Evolutionary conservation across 2,329 filamentous ascomycete genomes (phyloP), one percentile per base, ranked within the genome.

Genomic region (Penicillium griseofulvum): DNA sequence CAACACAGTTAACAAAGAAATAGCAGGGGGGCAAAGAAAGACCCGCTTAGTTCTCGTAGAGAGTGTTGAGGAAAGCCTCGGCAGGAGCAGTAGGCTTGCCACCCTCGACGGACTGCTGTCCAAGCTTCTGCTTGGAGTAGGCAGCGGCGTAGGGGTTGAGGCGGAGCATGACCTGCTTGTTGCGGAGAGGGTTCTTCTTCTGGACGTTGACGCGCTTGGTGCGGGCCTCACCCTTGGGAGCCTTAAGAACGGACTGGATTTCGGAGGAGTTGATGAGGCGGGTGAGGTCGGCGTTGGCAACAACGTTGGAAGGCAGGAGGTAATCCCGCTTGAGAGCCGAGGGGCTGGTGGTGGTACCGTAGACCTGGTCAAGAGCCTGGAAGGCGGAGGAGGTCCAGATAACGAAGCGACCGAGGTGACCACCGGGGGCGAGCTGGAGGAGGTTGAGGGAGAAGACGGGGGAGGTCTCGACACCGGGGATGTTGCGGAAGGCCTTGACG

Each of bases 101-200:
- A 55, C 76, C 72, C 63, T 85, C 79, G 64, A 84, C 69, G 78
- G 86, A 83, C 80, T 86, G 79, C 78, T 88, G 83, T 66, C 90
- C 90, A 57, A 94, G 78, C 81, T 91, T 88, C 73, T 91, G 85
- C 85, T 95, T 90, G 70, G 87, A 83, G 81, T 95, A 99, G 62
- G 90, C 87, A 70, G 88, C 83, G 69, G 94, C 93, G 81, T 99
- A 99, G 64, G 94, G 94, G 88, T 99, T 99, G 79, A 99, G 89
- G 73, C 94, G 89, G 76, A 99, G 89, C 80, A 97, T 86, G 68
- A 99, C 89, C 86, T 97, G 94, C 87, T 91, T 96, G 89, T 99
- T 99, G 81, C 84, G 85, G 69, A 99, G 91, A 74, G 94, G 94
- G 87, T 99, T 99, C 92, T 97, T 97, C 91, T 99, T 99, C 87